A percentile compares a stretch with the other conserved stretches of the same genome.
These are phyloP conservation scores for Lactifluus piperatus DNA, from an alignment of 768 basidiomycete genomes.

Conservation along the genomic window DNA sequence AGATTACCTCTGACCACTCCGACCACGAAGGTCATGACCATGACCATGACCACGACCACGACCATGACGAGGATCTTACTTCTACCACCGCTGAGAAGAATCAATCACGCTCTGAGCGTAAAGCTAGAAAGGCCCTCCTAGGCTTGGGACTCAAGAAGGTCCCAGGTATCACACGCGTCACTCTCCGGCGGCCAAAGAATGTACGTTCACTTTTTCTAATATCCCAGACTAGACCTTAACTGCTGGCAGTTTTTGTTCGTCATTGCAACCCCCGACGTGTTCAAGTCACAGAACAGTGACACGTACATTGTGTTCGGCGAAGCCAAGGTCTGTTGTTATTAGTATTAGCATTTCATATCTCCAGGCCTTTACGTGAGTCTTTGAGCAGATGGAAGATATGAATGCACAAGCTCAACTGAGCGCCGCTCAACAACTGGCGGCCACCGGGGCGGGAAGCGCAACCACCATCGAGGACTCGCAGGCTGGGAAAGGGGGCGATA, in stretches of 20 bases:
- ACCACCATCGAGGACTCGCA: constrained; percentile 43
- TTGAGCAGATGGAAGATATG: constrained; percentile 72
- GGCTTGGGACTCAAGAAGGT: constrained; percentile 90
- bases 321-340: constrained; percentile 55
- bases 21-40: constrained; percentile 48
- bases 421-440: constrained; percentile 71
- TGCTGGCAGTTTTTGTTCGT: constrained; percentile 72
- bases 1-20: constrained; percentile 73
- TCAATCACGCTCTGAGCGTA: constrained; percentile 89
- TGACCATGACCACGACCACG: constrained; percentile 43
- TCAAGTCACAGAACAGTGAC: constrained; percentile 95
- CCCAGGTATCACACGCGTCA: constrained; percentile 88
- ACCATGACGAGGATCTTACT: constrained; percentile 73
- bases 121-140: constrained; percentile 89
- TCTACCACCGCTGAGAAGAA: constrained; percentile 85
- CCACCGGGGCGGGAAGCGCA: constrained; percentile 38
- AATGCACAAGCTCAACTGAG: constrained; percentile 69
- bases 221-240: not conserved
- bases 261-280: constrained; percentile 89
- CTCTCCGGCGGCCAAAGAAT: constrained; percentile 90
- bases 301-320: constrained; percentile 99
- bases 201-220: constrained; percentile 36
- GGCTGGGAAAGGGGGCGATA: constrained; percentile 50
- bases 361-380: not conserved
- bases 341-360: not conserved